Evolutionary conservation across 306 rosid genomes (phyloP).

Genomic region (Quercus variabilis): DNA sequence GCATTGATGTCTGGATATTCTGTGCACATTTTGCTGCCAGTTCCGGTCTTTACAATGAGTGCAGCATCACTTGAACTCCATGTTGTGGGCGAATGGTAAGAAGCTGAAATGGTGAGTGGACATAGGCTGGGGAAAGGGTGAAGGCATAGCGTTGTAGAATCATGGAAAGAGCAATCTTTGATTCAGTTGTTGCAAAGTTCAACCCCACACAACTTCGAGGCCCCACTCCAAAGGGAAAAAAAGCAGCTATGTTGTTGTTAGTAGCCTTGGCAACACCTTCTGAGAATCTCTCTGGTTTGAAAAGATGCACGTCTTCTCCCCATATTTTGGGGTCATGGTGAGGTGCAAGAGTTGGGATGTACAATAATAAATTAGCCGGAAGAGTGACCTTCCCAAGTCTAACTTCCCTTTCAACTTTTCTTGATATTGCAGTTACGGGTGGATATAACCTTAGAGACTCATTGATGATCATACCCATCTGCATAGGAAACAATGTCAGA

Average conservation of each 20-base stretch:
- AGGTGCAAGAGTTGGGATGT: background rate
- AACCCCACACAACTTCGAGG: constrained; percentile 21
- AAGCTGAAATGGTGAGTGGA: constrained; percentile 20
- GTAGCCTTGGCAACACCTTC: constrained; percentile 21
- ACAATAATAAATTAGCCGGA: constrained; percentile 5
- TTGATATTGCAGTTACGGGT: background rate
- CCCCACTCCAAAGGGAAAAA: constrained; percentile 21
- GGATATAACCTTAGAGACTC: constrained; percentile 27
- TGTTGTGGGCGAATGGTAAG: constrained; percentile 16
- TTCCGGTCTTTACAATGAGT: background rate
- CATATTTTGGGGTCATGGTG: constrained; percentile 25
- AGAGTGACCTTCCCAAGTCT: constrained; percentile 13
- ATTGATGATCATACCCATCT: constrained; percentile 26
- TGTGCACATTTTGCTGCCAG: too few relatives aligned
- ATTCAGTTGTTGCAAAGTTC: constrained; percentile 20
- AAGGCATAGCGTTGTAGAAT: constrained; percentile 17
- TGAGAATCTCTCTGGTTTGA: constrained; percentile 29
- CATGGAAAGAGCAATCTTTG: constrained; percentile 22
- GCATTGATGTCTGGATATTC: too few relatives aligned
- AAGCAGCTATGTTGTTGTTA: constrained; percentile 8
- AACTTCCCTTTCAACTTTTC: constrained; percentile 10
- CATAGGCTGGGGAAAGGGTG: constrained; percentile 18
- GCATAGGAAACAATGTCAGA: background rate
- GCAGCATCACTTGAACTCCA: constrained; percentile 20
- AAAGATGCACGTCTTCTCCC: constrained; percentile 25